Evolutionary conservation across 2,329 filamentous ascomycete species (phyloP).

Genomic region (Geoglossum cookeanum): DNA sequence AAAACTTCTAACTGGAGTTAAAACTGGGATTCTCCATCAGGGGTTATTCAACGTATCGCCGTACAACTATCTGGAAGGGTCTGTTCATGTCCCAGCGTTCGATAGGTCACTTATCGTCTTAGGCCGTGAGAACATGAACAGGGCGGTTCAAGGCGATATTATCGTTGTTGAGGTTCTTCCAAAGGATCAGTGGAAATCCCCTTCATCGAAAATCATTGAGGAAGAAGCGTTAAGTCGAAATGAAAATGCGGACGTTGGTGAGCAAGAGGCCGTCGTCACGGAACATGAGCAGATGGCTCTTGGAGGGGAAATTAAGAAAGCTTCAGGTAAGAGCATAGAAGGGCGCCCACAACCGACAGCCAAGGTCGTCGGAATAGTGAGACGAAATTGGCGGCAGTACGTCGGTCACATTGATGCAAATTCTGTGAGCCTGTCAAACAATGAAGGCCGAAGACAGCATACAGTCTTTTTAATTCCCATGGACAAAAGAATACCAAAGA

Average conservation of each 20-base stretch:
- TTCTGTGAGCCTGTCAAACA: slow-evolving; percentile 53
- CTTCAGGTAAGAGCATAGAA: slow-evolving; percentile 58
- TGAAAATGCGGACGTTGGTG: slow-evolving; percentile 77
- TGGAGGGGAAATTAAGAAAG: slow-evolving; percentile 77
- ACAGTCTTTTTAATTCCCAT: slow-evolving; percentile 91
- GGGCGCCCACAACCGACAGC: slow-evolving; percentile 76
- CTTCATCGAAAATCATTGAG: slow-evolving; percentile 88
- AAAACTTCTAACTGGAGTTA: slow-evolving; percentile 85
- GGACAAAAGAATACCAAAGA: slow-evolving; percentile 96
- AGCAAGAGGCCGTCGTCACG: slow-evolving; percentile 57
- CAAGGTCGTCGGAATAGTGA: slow-evolving; percentile 76
- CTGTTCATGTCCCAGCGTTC: slow-evolving; percentile 76
- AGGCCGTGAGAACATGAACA: slow-evolving; percentile 89
- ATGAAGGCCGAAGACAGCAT: slow-evolving; percentile 68
- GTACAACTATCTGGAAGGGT: slow-evolving; percentile 94
- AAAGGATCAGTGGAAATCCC: slow-evolving; percentile 90
- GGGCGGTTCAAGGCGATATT: slow-evolving; percentile 76
- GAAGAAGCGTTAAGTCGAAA: slow-evolving; percentile 83
- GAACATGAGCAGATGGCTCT: slow-evolving; percentile 72
- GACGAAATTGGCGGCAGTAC: slow-evolving; percentile 95
- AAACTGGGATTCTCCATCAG: slow-evolving; percentile 76
- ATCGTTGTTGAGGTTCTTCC: slow-evolving; percentile 87
- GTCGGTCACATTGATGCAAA: slow-evolving; percentile 87
- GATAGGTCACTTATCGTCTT: slow-evolving; percentile 74
- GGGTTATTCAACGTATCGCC: slow-evolving; percentile 90